Evolutionary conservation across 768 basidiomycete genomes (phyloP).

Genomic region (Hysterangium stoloniferum): DNA sequence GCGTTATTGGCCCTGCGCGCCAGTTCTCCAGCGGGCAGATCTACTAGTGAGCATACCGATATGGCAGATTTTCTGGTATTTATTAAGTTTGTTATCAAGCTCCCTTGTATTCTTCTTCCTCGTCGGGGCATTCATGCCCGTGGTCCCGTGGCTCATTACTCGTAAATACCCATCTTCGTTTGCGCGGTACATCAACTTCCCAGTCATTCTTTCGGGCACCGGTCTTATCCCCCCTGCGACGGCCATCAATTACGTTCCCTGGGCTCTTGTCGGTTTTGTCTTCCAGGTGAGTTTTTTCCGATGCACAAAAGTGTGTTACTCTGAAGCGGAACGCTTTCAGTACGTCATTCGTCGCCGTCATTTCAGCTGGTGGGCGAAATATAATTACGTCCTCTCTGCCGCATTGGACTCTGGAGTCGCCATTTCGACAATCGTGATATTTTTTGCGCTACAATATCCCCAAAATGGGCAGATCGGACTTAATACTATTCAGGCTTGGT

Average conservation of each 20-base stretch:
- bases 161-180: constrained; percentile 56
- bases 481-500: constrained; percentile 51
- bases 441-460: constrained; percentile 61
- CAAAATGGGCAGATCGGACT: constrained; percentile 49
- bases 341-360: constrained; percentile 50
- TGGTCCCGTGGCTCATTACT: constrained; percentile 44
- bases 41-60: constrained; percentile 48
- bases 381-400: constrained; percentile 57
- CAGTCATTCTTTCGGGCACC: constrained; percentile 56
- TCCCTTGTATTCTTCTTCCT: constrained; percentile 72
- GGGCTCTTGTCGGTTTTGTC: constrained; percentile 56
- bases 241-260: constrained; percentile 61
- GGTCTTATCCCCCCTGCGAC: constrained; percentile 57
- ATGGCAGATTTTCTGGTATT: constrained; percentile 17
- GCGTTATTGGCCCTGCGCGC: constrained; percentile 71
- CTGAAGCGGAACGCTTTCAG: constrained; percentile 22
- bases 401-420: constrained; percentile 68
- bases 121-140: constrained; percentile 56
- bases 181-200: constrained; percentile 47
- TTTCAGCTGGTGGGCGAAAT: constrained; percentile 65
- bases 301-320: too few relatives aligned
- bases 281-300: constrained; percentile 28
- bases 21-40: constrained; percentile 61
- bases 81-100: background rate
- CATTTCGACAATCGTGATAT: constrained; percentile 44